Conservation (phyloP, 139 green algal genomes). For the Chlorella sp. region DNA sequence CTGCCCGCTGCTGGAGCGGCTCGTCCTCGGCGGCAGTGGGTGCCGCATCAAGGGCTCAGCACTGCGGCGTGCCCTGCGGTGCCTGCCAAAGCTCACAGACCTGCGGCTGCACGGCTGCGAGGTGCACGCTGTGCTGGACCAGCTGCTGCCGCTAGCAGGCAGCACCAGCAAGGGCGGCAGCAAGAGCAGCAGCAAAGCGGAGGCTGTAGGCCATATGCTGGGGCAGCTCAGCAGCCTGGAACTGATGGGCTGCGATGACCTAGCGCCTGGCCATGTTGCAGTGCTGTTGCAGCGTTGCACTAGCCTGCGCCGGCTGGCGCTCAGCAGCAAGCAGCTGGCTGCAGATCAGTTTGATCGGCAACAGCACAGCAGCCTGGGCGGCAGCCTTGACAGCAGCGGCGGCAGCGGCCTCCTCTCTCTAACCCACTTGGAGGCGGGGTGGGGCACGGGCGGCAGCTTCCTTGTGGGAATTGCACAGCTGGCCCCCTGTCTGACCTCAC, state of each 20-base stretch:
- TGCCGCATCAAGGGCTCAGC: not conserved
- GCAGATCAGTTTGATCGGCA: not conserved
- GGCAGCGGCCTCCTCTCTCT: not conserved
- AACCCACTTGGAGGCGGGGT: not conserved
- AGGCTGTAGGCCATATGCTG: too few relatives aligned
- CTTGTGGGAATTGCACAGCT: not conserved
- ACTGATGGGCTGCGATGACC: not conserved
- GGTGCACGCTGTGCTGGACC: not conserved
- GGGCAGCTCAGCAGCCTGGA: not conserved
- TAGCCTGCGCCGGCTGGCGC: conserved; percentile 1
- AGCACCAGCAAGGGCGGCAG: not conserved
- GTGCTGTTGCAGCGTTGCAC: not conserved
- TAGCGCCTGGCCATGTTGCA: not conserved
- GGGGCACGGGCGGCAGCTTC: not conserved
- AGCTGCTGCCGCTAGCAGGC: not conserved
- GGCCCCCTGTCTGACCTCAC: not conserved
- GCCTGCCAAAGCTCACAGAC: not conserved
- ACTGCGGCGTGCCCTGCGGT: not conserved
- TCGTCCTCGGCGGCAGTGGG: not conserved
- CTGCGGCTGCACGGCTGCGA: not conserved
- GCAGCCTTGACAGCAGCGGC: not conserved
- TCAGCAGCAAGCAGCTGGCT: not conserved
- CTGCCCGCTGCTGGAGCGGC: not conserved
- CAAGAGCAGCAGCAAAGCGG: not conserved
- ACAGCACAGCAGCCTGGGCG: not conserved